phyloP scores from a whole-genome alignment of 2,329 filamentous ascomycete genomes.

The Mycosphaerella arachidis region DNA sequence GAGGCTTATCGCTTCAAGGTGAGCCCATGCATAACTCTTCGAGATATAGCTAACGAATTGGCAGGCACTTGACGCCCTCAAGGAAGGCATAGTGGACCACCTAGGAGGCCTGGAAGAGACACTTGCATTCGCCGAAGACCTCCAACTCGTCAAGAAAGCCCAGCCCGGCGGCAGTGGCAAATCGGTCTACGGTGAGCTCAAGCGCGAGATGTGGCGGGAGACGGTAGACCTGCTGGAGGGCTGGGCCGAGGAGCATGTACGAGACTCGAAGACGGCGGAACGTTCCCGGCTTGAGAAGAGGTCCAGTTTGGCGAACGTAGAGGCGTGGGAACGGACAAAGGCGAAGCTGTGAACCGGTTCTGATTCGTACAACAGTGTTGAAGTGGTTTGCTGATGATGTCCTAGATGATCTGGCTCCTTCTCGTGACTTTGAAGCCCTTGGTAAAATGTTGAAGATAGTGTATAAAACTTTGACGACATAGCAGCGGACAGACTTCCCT shows the following conservation, averaged over 20 bases:
- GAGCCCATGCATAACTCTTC: background rate
- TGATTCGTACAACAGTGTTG: background rate
- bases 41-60: background rate
- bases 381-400: background rate
- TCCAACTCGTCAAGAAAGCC: constrained; percentile 58
- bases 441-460: background rate
- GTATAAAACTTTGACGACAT: background rate
- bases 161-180: constrained; percentile 40
- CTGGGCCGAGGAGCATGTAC: constrained; percentile 43
- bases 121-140: constrained; percentile 55
- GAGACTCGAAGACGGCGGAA: constrained; percentile 49
- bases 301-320: constrained; percentile 21
- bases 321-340: constrained; percentile 27
- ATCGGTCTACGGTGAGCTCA: constrained; percentile 66
- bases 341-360: constrained; percentile 25
- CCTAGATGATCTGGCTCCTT: background rate
- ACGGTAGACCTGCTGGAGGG: constrained; percentile 55
- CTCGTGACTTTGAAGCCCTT: background rate
- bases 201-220: constrained; percentile 71
- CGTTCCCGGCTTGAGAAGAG: constrained; percentile 31
- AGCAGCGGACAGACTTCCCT: background rate
- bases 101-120: constrained; percentile 62
- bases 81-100: constrained; percentile 64
- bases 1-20: constrained; percentile 63
- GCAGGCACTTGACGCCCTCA: constrained; percentile 57